Evolutionary conservation across 306 rosid genomes (phyloP).

Genomic region (Citrullus colocynthis): DNA sequence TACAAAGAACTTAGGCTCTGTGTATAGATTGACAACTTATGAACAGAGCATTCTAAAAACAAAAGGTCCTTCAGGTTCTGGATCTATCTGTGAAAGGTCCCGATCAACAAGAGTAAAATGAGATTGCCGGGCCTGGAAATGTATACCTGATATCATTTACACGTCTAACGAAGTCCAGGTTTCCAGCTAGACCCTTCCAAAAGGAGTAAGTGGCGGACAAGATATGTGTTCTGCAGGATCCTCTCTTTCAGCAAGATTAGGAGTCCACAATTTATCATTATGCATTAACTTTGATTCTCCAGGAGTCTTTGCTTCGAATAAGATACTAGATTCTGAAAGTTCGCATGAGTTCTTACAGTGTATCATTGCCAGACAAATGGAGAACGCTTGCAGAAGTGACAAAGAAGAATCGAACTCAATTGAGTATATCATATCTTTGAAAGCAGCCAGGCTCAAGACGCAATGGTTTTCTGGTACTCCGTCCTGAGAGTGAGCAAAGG

Average conservation of each 20-base stretch:
- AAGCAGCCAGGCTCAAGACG: constrained; percentile 39
- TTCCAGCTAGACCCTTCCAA: constrained; percentile 33
- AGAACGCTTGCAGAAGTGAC: constrained; percentile 78
- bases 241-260: constrained; percentile 15
- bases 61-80: constrained; percentile 1
- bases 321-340: constrained; percentile 32
- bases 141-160: constrained; percentile 6
- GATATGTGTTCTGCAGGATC: constrained; percentile 26
- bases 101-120: background rate
- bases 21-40: background rate
- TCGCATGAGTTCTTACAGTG: constrained; percentile 46
- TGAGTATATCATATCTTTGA: constrained; percentile 62
- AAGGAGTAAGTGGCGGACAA: constrained; percentile 42
- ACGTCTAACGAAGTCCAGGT: background rate
- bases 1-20: background rate
- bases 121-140: constrained; percentile 4
- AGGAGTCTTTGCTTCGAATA: constrained; percentile 25
- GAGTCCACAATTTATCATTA: constrained; percentile 23
- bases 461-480: constrained; percentile 39
- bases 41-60: constrained; percentile 1
- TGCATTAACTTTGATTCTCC: constrained; percentile 22
- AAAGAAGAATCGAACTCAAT: constrained; percentile 61
- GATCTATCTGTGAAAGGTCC: constrained; percentile 1
- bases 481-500: constrained; percentile 38
- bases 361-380: constrained; percentile 68